Evolutionary conservation across 2,329 filamentous ascomycete genomes (phyloP), one percentile per base, ranked within the genome.

Genomic region (Aspergillus fumigatus): DNA sequence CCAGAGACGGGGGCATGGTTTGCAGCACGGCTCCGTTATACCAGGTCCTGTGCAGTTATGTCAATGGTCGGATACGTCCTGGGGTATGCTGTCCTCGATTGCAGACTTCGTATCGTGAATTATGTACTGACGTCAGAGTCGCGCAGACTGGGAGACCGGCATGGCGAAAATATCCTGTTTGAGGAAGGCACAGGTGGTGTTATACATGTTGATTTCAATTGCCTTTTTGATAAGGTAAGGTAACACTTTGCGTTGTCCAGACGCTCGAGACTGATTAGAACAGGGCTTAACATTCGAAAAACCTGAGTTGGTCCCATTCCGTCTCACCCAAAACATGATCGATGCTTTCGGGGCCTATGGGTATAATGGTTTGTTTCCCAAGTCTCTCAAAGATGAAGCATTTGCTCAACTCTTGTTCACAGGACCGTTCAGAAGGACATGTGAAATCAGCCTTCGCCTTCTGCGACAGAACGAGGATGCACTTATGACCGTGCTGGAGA

Each of bases 141-240:
- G 26, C 56, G 51, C 49, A 79, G 89, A 0, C 81, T 99, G 0
- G 94, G 94, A 41, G 94, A 99, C 74, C 87, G 94, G 3, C 94
- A 99, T 75, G 93, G 93, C 57, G 94, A 99, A 74, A 99, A 99
- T 73, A 90, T 99, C 54, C 84, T 97, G 29, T 86, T 99, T 32
- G 92, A 97, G 73, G 91, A 97, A 77, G 88, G 89, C 55, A 95
- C 92, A 62, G 94, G 95, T 48, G 93, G 93, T 52, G 87, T 96
- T 2, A 90, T 99, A 74, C 94, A 99, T 74, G 95, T 99, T 48
- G 94, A 99, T 76, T 99, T 99, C 82, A 99, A 99, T 77, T 99
- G 95, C 74, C 85, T 99, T 4, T 99, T 99, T 72, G 95, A 99
- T 79, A 99, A 99, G 66, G 73, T 75, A 59, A 50, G 59, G 45